Base-by-base conservation (phyloP, 257 asterid genomes). In the Pogostemon cablin region DNA sequence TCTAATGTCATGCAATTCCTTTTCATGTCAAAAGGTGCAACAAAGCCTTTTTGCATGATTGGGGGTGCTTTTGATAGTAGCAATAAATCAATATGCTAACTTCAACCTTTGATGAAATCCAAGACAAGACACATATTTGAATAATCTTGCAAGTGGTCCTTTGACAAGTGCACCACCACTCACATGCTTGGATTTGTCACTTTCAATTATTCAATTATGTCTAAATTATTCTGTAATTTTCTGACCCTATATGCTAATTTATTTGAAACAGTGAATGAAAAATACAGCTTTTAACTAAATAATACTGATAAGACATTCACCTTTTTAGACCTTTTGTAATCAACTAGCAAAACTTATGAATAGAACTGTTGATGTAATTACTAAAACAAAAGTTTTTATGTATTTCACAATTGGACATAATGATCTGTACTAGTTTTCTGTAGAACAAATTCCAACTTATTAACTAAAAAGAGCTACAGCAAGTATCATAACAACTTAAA, bases 151-250 rank as follows among this genome's bases (percentile, higher is more conserved):
- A 25, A 56, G 41, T 49, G 35, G 10, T 61, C 72, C 50, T 20
- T 49, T 32, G 70, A 42, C 68, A 57, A 58, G 73, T 67, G 65
- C 62, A 61, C 59, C 35, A 32, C 70, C 66, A 40, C 63, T 53
- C 15, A 20, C 41, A 8, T 44, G 55, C 12, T 69, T 43, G 5
- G 34, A 25, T 25, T 25, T 25, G 11, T 62, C 76, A 55, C 12
- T 69, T 61, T 69, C 67, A 2, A 37, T 25, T 1, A 25, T 25
- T 25, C 32, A 25, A 25, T 25, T 25, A 25, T 25, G 32, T 25
- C 32, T 25, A 25, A 25, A 25, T 25, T 25, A 25, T 25, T 25
- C 32, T 25, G 32, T 25, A 25, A 25, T 25, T 25, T 25, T 25
- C 32, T 25, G 32, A 25, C 32, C 32, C 32, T 25, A 25, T 25